Percentiles rank a stretch among this genome's conserved stretches.
phyloP scores from a whole-genome alignment of 2,329 filamentous ascomycete genomes.

The Diaporthe citriasiana region DNA sequence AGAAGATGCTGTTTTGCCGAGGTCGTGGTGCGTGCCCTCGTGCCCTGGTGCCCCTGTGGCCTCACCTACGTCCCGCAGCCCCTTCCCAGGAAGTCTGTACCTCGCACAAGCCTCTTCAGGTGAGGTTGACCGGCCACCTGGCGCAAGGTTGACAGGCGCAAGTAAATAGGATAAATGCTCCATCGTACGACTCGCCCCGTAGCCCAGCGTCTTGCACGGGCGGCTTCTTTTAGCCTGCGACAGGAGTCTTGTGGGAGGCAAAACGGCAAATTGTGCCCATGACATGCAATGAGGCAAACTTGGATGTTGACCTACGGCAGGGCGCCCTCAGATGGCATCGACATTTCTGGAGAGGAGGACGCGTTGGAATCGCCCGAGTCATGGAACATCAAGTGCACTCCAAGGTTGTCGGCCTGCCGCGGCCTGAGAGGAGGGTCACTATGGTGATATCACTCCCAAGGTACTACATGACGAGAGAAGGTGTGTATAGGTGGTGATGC shows the following conservation, averaged over 20 bases:
- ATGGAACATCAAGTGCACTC: constrained; percentile 29
- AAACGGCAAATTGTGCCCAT: constrained; percentile 8
- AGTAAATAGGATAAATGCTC: constrained; percentile 25
- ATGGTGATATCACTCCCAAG: constrained; percentile 6
- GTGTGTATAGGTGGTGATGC: not conserved
- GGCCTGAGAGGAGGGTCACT: constrained; percentile 15
- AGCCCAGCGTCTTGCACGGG: constrained; percentile 9
- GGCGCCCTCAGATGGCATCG: constrained; percentile 15
- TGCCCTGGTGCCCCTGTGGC: not conserved
- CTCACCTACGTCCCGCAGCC: not conserved
- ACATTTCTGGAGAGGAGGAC: not conserved
- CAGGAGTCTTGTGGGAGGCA: not conserved
- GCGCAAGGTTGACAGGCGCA: constrained; percentile 22
- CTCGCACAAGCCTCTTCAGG: constrained; percentile 13
- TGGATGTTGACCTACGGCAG: constrained; percentile 20
- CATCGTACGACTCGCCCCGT: constrained; percentile 1
- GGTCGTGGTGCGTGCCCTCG: not conserved
- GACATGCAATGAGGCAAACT: constrained; percentile 8
- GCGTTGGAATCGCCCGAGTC: constrained; percentile 2
- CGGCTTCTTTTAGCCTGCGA: constrained; percentile 18
- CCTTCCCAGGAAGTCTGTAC: not conserved
- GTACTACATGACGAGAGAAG: not conserved
- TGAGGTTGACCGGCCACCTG: constrained; percentile 6
- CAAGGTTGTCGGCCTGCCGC: constrained; percentile 9
- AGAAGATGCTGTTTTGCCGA: constrained; percentile 8